These are phyloP conservation scores for Nemania bipapillata DNA, from an alignment of 2,329 filamentous ascomycete species.

Conservation along the genomic window DNA sequence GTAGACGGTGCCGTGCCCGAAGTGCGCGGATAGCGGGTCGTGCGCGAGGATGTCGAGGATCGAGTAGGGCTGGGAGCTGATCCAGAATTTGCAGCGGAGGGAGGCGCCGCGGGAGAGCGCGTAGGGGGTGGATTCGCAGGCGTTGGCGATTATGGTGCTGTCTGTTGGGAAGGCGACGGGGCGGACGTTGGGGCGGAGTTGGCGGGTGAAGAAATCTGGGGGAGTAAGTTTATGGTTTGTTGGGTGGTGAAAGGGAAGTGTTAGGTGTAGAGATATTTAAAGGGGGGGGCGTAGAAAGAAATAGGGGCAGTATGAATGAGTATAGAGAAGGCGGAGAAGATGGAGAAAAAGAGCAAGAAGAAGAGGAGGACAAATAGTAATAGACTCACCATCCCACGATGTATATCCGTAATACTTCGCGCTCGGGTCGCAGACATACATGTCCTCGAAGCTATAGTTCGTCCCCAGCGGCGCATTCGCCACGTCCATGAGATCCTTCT, in stretches of 20 bases:
- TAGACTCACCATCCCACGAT: conserved; percentile 65
- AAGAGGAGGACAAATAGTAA: too few species aligned
- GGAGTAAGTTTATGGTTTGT: background rate
- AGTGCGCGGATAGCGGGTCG: conserved; percentile 59
- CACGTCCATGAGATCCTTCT: conserved; percentile 61
- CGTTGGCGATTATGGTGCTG: conserved; percentile 63
- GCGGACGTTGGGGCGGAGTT: conserved; percentile 59
- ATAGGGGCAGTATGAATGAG: background rate
- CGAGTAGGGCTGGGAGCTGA: conserved; percentile 69
- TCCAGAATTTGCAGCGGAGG: conserved; percentile 66
- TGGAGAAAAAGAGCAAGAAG: background rate
- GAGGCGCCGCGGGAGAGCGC: conserved; percentile 54
- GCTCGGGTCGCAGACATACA: conserved; percentile 69
- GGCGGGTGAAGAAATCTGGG: conserved; percentile 66
- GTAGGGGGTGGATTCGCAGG: conserved; percentile 66
- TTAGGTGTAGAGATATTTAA: background rate
- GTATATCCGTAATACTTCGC: conserved; percentile 65
- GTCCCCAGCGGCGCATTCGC: conserved; percentile 60
- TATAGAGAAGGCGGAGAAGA: background rate
- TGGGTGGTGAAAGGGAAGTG: background rate
- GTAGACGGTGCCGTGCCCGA: conserved; percentile 67
- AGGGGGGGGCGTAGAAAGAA: too few species aligned
- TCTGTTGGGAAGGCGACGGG: conserved; percentile 62
- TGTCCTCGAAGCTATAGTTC: conserved; percentile 64
- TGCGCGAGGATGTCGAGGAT: conserved; percentile 64